Evolutionary conservation across 306 rosid genomes (phyloP).

Genomic region (Malus fusca): DNA sequence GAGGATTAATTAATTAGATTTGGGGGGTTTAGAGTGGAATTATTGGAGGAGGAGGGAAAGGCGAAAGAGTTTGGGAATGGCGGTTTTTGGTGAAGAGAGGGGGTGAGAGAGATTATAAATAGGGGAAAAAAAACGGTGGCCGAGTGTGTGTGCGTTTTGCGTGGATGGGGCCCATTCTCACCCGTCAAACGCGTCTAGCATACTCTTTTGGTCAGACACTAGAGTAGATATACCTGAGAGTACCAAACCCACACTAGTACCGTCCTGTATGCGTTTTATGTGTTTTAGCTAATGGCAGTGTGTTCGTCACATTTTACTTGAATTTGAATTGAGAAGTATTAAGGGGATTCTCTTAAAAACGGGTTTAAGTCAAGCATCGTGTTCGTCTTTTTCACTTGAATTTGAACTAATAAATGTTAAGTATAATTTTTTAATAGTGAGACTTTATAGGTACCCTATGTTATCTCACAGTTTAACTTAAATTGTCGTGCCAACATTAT

Average conservation of each 20-base stretch:
- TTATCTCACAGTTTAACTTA: too few species aligned
- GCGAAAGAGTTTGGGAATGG: neutral
- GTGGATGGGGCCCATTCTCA: neutral
- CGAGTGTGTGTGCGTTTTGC: neutral
- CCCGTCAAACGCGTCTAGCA: neutral
- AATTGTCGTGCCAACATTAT: too few species aligned
- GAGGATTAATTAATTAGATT: neutral
- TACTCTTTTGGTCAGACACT: neutral
- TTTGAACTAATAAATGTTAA: too few species aligned
- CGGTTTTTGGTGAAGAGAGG: neutral
- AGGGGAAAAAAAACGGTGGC: slow-evolving; percentile 1
- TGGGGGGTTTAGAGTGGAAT: neutral
- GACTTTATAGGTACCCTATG: rapidly evolving
- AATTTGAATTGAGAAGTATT: neutral
- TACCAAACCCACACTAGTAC: neutral
- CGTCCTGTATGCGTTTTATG: neutral
- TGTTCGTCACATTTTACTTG: rapidly evolving
- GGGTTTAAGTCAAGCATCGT: too few species aligned
- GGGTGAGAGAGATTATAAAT: slow-evolving; percentile 6
- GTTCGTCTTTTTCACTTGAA: too few species aligned
- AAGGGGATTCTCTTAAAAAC: too few species aligned
- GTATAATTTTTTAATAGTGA: too few species aligned
- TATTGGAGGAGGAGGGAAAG: neutral
- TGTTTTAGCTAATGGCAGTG: too few species aligned
- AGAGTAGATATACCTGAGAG: neutral